A percentile compares a stretch with the other conserved stretches of the same genome.
phyloP scores from a whole-genome alignment of 176 grass and related monocot species.

The barley (Hordeum vulgare) region DNA sequence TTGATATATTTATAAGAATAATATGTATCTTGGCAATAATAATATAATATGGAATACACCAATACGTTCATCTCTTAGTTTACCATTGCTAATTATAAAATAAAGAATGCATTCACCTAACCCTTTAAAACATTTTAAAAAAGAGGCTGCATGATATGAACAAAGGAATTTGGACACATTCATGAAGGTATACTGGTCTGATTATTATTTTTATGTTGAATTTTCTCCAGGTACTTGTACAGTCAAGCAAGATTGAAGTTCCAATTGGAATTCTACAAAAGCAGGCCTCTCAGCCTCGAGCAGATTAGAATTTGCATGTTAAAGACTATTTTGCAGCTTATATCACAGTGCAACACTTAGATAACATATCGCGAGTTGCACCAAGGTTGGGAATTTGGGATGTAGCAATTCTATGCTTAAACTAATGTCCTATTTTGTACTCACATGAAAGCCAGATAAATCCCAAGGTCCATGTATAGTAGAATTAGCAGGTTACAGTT shows the following conservation, averaged over 20 bases:
- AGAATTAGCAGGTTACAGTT: constrained; percentile 7
- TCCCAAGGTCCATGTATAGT: constrained; percentile 5
- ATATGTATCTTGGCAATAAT: background rate
- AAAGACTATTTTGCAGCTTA: background rate
- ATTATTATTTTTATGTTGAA: constrained; percentile 10
- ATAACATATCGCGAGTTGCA: background rate
- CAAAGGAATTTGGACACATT: background rate
- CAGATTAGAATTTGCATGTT: background rate
- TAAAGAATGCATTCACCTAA: background rate
- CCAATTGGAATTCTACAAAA: background rate
- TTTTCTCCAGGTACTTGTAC: constrained; percentile 3
- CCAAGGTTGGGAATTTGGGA: background rate
- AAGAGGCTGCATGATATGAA: background rate
- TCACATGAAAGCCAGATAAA: constrained; percentile 25
- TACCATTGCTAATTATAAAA: background rate
- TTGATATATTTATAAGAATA: background rate
- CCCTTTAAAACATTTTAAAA: background rate
- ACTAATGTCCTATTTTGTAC: background rate
- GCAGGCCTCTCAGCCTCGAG: background rate
- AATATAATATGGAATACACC: background rate
- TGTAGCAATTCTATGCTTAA: background rate
- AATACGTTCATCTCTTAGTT: background rate
- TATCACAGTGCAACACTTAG: background rate
- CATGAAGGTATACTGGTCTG: background rate
- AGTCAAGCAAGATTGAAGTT: background rate